These are phyloP conservation scores for Coprinellus micaceus DNA, from an alignment of 768 basidiomycete species.

Conservation along the genomic window DNA sequence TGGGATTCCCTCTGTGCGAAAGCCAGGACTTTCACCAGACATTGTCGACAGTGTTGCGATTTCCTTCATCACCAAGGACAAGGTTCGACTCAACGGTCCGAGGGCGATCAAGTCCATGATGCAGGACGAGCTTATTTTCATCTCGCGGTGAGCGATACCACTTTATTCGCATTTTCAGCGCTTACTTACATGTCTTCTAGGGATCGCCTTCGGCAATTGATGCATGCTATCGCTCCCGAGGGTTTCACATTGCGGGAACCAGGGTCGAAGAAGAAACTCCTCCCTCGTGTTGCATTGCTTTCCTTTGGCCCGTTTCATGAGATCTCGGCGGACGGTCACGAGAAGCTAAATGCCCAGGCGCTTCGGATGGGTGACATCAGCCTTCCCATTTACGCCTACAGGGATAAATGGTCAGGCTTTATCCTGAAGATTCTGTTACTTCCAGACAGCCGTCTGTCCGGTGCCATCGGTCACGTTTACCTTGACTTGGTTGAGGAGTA, in stretches of 20 bases:
- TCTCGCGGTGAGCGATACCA: too few relatives aligned
- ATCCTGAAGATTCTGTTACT: constrained; percentile 1
- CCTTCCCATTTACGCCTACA: constrained; percentile 4
- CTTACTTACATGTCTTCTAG: too few relatives aligned
- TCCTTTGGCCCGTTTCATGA: constrained; percentile 6
- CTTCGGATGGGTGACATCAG: constrained; percentile 7
- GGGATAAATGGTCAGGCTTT: constrained; percentile 8
- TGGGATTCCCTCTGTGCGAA: too few relatives aligned
- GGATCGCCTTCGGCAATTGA: too few relatives aligned
- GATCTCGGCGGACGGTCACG: constrained; percentile 14
- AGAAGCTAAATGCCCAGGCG: constrained; percentile 21
- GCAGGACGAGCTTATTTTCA: too few relatives aligned
- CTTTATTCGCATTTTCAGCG: too few relatives aligned
- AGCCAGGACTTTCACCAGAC: too few relatives aligned
- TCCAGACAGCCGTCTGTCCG: background rate
- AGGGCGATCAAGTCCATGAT: too few relatives aligned
- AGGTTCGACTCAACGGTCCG: too few relatives aligned
- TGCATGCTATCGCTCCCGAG: constrained; percentile 16
- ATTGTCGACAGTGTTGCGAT: too few relatives aligned
- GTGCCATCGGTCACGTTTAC: constrained; percentile 27
- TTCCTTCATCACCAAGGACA: too few relatives aligned
- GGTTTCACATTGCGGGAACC: constrained; percentile 18
- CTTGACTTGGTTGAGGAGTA: constrained; percentile 28
- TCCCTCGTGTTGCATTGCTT: background rate
- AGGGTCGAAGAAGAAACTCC: constrained; percentile 12